Base-by-base conservation (phyloP, 2,329 filamentous ascomycete species). In the Arachnomyces sp. region DNA sequence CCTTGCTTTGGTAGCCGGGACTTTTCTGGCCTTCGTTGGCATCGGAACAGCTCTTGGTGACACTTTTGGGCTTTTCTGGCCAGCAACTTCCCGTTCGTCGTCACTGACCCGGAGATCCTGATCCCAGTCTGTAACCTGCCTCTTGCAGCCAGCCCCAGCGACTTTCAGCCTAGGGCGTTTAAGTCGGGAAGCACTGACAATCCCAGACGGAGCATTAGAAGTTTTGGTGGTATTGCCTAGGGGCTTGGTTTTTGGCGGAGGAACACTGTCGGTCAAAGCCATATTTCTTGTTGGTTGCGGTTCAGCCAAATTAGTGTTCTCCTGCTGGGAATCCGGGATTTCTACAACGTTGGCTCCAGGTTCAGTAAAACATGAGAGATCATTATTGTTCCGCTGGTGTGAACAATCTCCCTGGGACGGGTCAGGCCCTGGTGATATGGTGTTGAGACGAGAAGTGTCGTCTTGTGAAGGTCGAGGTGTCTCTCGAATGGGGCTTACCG, bases 91-190 rank as follows among this genome's bases (percentile, higher is more conserved):
- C 20, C 29, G 4, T 11, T 39, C 36, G 17, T 40, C 38, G 2
- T 38, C 32, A 12, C 43, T 35, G 5, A 48, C 43, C 4, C 47
- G 47, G 29, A 49, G 45, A 29, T 48, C 47, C 36, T 46, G 39
- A 14, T 48, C 45, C 47, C 47, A 49, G 32, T 49, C 47, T 6
- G 46, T 31, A 14, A 28, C 18, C 17, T 31, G 31, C 13, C 29
- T 40, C 12, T 28, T 35, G 4, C 34, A 30, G 3, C 28, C 28
- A 7, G 38, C 30, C 5, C 40, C 42, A 29, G 30, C 40, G 16
- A 43, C 39, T 14, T 41, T 48, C 16, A 43, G 32, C 15, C 39
- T n/a, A 11, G 47, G 47, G 3, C 47, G 43, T 34, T 48, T 49
- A 25, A 49, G 36, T 28, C 44, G 34, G 3, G 47, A 45, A 31